These are phyloP conservation scores for Wickerhamiella shivajii DNA, from an alignment of 805 yeast species.

Conservation along the genomic window DNA sequence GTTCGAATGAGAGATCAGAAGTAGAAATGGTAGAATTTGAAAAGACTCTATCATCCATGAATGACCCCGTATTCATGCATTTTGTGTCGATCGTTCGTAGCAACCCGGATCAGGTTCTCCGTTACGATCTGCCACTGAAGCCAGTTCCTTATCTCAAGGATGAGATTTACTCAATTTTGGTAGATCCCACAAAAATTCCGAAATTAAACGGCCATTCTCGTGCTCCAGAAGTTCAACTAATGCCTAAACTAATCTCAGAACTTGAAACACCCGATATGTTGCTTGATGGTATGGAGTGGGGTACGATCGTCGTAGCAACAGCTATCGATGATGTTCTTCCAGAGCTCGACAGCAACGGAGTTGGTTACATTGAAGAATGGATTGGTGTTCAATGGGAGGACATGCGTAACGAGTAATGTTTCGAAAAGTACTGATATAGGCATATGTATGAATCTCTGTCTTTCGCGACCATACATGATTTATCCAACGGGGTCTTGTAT, in stretches of 20 bases:
- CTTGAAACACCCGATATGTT: slow-evolving; percentile 42
- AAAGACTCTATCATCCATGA: slow-evolving; percentile 26
- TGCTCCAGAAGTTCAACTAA: slow-evolving; percentile 73
- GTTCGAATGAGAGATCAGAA: slow-evolving; percentile 10
- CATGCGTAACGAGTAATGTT: no score
- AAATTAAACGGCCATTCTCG: slow-evolving; percentile 40
- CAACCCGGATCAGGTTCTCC: slow-evolving; percentile 73
- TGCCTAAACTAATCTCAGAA: slow-evolving; percentile 86
- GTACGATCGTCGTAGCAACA: slow-evolving; percentile 74
- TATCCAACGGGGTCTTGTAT: no score
- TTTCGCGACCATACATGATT: no score
- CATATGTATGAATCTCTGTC: no score
- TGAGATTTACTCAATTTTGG: slow-evolving; percentile 38
- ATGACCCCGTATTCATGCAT: slow-evolving; percentile 61
- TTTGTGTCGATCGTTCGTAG: slow-evolving; percentile 63
- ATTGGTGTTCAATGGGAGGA: slow-evolving; percentile 79
- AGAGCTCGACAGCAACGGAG: slow-evolving; percentile 41
- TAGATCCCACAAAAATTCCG: slow-evolving; percentile 34
- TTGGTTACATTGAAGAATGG: slow-evolving; percentile 72
- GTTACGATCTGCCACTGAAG: slow-evolving; percentile 67
- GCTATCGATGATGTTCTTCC: slow-evolving; percentile 51
- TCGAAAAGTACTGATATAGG: no score
- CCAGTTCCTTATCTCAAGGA: slow-evolving; percentile 62
- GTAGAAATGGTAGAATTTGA: slow-evolving; percentile 11
- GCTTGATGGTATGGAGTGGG: slow-evolving; percentile 91